phyloP scores from a whole-genome alignment of 495 filamentous ascomycete genomes.

The Cercophora newfieldiana region DNA sequence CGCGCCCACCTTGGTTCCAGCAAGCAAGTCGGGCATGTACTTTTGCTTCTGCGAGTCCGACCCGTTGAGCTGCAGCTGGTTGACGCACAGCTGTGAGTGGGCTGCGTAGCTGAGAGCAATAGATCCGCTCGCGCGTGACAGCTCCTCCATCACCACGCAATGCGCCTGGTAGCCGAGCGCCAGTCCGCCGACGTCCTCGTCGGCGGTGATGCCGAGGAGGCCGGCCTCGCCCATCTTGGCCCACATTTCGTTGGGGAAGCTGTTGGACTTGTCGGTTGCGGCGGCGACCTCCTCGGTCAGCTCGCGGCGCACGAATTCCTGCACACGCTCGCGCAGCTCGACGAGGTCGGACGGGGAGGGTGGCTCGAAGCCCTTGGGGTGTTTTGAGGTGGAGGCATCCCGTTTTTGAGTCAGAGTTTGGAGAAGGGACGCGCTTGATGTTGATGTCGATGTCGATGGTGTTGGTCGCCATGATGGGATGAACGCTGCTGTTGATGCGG shows the following conservation, averaged over 20 bases:
- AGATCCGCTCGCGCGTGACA: slow-evolving; percentile 66
- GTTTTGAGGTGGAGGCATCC: slow-evolving; percentile 65
- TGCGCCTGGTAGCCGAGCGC: slow-evolving; percentile 97
- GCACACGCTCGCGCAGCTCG: slow-evolving; percentile 86
- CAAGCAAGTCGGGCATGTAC: slow-evolving; percentile 79
- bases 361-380: slow-evolving; percentile 78
- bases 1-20: slow-evolving; percentile 81
- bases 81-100: slow-evolving; percentile 95
- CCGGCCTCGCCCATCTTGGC: slow-evolving; percentile 87
- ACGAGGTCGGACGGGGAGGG: slow-evolving; percentile 73
- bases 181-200: slow-evolving; percentile 89
- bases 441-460: slow-evolving; percentile 19
- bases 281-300: slow-evolving; percentile 83
- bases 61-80: slow-evolving; percentile 94
- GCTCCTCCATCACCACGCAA: slow-evolving; percentile 93
- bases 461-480: slow-evolving; percentile 10
- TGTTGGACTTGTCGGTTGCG: slow-evolving; percentile 78
- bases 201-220: slow-evolving; percentile 89
- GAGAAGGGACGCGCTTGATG: slow-evolving; percentile 16
- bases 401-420: slow-evolving; percentile 18
- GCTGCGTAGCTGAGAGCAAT: slow-evolving; percentile 92
- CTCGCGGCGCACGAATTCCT: slow-evolving; percentile 85
- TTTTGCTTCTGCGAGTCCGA: slow-evolving; percentile 71
- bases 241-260: slow-evolving; percentile 92
- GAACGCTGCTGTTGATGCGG: slow-evolving; percentile 1